A percentile compares a stretch with the other conserved stretches of the same genome.
These are phyloP conservation scores for Alisma plantagoaquatica DNA, from an alignment of 106 monocot species.

Conservation along the genomic window DNA sequence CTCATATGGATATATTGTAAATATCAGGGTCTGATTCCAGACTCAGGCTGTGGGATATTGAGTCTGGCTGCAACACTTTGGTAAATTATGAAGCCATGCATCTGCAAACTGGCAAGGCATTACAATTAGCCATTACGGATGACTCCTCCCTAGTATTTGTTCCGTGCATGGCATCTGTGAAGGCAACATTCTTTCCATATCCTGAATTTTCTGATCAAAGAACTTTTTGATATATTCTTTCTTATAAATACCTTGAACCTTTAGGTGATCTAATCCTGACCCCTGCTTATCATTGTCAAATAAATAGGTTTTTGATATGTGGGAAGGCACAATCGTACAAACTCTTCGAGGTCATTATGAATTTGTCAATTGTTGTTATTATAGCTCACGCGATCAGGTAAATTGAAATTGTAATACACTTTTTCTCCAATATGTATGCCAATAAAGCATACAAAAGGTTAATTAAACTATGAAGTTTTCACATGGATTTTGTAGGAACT, in stretches of 20 bases:
- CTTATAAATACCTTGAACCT: too few species aligned
- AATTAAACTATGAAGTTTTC: too few species aligned
- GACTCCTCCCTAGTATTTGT: conserved; percentile 84
- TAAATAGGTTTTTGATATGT: conserved; percentile 82
- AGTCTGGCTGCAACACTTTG: conserved; percentile 88
- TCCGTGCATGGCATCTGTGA: conserved; percentile 72
- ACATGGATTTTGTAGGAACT: conserved; percentile 49
- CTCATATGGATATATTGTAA: too few species aligned
- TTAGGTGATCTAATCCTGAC: too few species aligned
- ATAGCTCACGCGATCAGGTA: conserved; percentile 69
- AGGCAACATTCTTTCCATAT: too few species aligned
- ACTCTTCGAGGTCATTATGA: conserved; percentile 84
- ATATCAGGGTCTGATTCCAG: conserved; percentile 95
- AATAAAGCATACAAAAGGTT: too few species aligned
- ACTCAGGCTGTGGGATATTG: conserved; percentile 85
- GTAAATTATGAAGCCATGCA: conserved; percentile 78
- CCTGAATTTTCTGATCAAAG: too few species aligned
- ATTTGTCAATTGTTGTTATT: conserved; percentile 72
- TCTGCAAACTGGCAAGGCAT: conserved; percentile 54
- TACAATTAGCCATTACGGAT: conserved; percentile 49
- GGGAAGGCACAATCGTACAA: conserved; percentile 49
- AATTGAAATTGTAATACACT: too few species aligned
- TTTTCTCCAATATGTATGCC: too few species aligned
- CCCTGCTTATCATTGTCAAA: too few species aligned
- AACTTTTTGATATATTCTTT: too few species aligned